phyloP scores from a whole-genome alignment of 2,329 filamentous ascomycete genomes.

The Aureobasidium sp. region DNA sequence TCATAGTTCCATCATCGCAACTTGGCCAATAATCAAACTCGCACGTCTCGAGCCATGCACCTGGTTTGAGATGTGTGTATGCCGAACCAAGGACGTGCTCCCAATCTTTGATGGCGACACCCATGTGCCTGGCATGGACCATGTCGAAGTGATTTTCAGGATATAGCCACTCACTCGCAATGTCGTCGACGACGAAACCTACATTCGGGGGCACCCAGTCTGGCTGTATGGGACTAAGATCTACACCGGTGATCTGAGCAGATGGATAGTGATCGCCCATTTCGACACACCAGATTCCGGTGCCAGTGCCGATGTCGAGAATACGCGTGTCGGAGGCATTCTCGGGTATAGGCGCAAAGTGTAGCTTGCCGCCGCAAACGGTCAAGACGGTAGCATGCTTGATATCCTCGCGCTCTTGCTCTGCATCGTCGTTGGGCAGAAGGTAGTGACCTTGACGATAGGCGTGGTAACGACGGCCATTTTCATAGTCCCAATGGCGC shows the following conservation, averaged over 20 bases:
- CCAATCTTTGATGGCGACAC: slow-evolving; percentile 14
- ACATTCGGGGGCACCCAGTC: slow-evolving; percentile 33
- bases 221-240: slow-evolving; percentile 43
- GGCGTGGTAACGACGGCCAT: slow-evolving; percentile 22
- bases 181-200: slow-evolving; percentile 24
- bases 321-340: slow-evolving; percentile 24
- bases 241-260: slow-evolving; percentile 35
- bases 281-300: slow-evolving; percentile 31
- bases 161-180: slow-evolving; percentile 22
- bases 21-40: slow-evolving; percentile 22
- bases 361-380: slow-evolving; percentile 12
- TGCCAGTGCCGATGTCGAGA: slow-evolving; percentile 43
- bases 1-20: slow-evolving; percentile 16
- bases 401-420: slow-evolving; percentile 23
- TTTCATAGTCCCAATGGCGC: slow-evolving; percentile 13
- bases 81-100: slow-evolving; percentile 13
- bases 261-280: slow-evolving; percentile 26
- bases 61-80: slow-evolving; percentile 20
- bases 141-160: slow-evolving; percentile 11
- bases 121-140: slow-evolving; percentile 6
- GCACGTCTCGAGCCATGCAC: slow-evolving; percentile 33
- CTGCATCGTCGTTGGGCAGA: slow-evolving; percentile 21
- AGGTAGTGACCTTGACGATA: slow-evolving; percentile 19
- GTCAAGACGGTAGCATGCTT: slow-evolving; percentile 16
- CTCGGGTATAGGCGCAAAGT: slow-evolving; percentile 8